Percentiles rank a stretch among this genome's conserved stretches.
These are phyloP conservation scores for Psidium friedrichsthalianum DNA, from an alignment of 345 rosid species.

Conservation along the genomic window DNA sequence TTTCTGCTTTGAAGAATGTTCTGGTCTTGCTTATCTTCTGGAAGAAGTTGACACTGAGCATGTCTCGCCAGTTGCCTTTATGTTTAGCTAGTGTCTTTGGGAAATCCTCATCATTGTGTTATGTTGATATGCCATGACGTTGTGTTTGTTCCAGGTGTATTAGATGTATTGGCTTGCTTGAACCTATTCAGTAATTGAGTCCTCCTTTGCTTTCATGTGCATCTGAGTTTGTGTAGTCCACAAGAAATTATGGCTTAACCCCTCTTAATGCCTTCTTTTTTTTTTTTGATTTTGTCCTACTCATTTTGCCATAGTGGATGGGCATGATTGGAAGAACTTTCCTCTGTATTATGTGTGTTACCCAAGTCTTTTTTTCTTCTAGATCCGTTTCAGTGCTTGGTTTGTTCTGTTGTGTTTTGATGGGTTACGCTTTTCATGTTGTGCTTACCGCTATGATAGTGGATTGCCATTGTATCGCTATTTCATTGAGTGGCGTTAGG, in stretches of 20 bases:
- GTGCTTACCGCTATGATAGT: neutral
- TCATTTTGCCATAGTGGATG: neutral
- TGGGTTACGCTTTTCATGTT: neutral
- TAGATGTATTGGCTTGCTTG: neutral
- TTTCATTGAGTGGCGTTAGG: neutral
- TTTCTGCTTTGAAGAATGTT: neutral
- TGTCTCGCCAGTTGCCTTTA: neutral
- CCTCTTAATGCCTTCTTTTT: neutral
- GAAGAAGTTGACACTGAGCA: neutral
- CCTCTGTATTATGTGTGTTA: neutral
- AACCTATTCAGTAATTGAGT: neutral
- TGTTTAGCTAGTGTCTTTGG: neutral
- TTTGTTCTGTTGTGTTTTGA: neutral
- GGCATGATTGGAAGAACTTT: neutral
- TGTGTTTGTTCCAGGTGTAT: neutral
- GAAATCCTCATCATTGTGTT: neutral
- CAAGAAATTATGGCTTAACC: neutral
- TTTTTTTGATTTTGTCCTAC: neutral
- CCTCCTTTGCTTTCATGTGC: neutral
- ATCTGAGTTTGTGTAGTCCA: neutral
- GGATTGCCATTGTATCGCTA: neutral
- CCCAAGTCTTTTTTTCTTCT: neutral
- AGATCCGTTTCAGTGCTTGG: neutral
- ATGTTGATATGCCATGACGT: neutral
- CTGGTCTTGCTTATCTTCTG: neutral